These are phyloP conservation scores for Microbotryum intermedium DNA, from an alignment of 1,284 basidiomycete species.

Conservation along the genomic window DNA sequence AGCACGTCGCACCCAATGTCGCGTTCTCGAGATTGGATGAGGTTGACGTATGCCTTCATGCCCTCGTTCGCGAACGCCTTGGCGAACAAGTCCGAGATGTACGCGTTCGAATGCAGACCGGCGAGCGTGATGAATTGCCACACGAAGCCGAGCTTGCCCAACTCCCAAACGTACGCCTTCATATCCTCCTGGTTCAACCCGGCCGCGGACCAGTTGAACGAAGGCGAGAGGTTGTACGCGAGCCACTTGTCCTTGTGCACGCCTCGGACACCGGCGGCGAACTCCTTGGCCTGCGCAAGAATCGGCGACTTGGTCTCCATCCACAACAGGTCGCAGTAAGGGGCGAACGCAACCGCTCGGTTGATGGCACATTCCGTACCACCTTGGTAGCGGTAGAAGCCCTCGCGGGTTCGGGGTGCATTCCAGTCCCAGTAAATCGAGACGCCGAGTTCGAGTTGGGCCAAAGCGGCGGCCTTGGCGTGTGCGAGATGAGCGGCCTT, in stretches of 20 bases:
- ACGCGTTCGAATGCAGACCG: slow-evolving; percentile 93
- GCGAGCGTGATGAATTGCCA: slow-evolving; percentile 99
- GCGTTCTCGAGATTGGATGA: slow-evolving; percentile 77
- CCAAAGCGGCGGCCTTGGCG: slow-evolving; percentile 61
- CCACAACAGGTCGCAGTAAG: slow-evolving; percentile 44
- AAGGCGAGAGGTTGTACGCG: slow-evolving; percentile 68
- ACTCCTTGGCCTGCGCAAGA: slow-evolving; percentile 83
- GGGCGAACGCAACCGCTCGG: slow-evolving; percentile 85
- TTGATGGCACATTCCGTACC: slow-evolving; percentile 91
- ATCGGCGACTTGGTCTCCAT: slow-evolving; percentile 99
- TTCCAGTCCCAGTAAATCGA: slow-evolving; percentile 84
- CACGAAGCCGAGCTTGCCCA: slow-evolving; percentile 83
- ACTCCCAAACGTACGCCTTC: slow-evolving; percentile 84
- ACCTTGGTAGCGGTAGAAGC: slow-evolving; percentile 93
- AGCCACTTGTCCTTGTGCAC: slow-evolving; percentile 78
- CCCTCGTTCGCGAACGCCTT: slow-evolving; percentile 77
- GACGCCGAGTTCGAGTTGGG: slow-evolving; percentile 70
- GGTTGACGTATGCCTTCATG: slow-evolving; percentile 77
- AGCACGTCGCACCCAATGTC: slow-evolving; percentile 86
- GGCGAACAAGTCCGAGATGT: slow-evolving; percentile 91
- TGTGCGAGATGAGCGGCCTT: slow-evolving; percentile 61
- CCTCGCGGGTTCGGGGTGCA: slow-evolving; percentile 84
- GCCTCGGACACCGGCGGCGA: slow-evolving; percentile 76
- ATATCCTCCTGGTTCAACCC: slow-evolving; percentile 78
- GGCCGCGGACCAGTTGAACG: slow-evolving; percentile 58